These are phyloP conservation scores for Sphenostylis stenocarpa DNA, from an alignment of 306 rosid species.

Conservation along the genomic window DNA sequence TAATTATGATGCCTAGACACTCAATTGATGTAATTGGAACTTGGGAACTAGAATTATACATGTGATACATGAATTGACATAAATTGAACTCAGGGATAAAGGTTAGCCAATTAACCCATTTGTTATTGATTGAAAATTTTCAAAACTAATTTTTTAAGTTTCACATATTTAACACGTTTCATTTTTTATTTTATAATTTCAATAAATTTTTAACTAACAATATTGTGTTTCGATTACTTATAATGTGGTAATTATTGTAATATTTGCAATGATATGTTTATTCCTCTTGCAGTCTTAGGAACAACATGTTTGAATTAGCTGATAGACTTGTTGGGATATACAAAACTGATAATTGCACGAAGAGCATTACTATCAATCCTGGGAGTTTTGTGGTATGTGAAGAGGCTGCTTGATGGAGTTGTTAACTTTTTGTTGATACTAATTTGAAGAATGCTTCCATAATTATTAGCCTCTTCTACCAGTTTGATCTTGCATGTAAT, in stretches of 20 bases:
- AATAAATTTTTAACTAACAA: neutral
- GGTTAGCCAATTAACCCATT: too few relatives aligned
- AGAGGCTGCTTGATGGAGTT: slow-evolving; percentile 56
- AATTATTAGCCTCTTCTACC: neutral
- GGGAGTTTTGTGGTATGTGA: slow-evolving; percentile 73
- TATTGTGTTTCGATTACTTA: too few relatives aligned
- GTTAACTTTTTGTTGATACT: neutral
- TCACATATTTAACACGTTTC: neutral
- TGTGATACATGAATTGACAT: too few relatives aligned
- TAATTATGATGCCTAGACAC: too few relatives aligned
- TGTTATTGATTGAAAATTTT: too few relatives aligned
- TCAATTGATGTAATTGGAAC: too few relatives aligned
- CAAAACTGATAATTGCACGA: slow-evolving; percentile 93
- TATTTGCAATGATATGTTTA: slow-evolving; percentile 7
- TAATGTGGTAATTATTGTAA: neutral
- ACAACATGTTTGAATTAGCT: slow-evolving; percentile 97
- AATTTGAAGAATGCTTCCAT: slow-evolving; percentile 13
- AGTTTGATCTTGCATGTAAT: slow-evolving; percentile 27
- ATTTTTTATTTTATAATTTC: neutral
- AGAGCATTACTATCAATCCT: slow-evolving; percentile 88
- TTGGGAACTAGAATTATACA: too few relatives aligned
- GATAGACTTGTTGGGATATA: slow-evolving; percentile 93
- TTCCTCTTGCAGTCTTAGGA: slow-evolving; percentile 67
- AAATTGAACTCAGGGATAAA: too few relatives aligned
- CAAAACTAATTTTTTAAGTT: neutral